Evolutionary conservation across 805 yeast genomes (phyloP).

Genomic region (Hanseniaspora meyeri): DNA sequence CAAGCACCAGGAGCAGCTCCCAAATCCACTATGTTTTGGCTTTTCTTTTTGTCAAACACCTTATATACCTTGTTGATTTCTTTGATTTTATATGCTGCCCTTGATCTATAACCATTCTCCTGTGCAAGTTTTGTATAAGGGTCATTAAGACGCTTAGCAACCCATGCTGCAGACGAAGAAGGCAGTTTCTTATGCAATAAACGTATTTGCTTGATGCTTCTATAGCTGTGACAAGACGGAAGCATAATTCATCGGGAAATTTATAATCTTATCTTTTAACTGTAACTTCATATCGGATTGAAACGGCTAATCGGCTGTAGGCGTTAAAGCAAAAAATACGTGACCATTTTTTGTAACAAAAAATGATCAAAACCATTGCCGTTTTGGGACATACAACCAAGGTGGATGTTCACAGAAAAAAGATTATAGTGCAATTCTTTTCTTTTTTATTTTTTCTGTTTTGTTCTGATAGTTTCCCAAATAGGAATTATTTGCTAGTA

Average conservation of each 20-base stretch:
- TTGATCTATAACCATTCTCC: constrained; percentile 48
- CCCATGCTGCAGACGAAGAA: constrained; percentile 57
- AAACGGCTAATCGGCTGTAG: no score
- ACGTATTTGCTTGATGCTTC: neutral
- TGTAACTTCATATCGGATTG: neutral
- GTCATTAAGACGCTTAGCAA: constrained; percentile 57
- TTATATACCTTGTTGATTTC: constrained; percentile 58
- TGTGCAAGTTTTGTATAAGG: constrained; percentile 55
- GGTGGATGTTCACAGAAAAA: neutral
- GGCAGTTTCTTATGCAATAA: neutral
- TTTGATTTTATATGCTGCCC: constrained; percentile 82
- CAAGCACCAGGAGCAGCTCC: constrained; percentile 95
- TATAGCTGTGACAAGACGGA: neutral
- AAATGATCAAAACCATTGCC: neutral
- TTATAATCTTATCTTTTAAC: neutral
- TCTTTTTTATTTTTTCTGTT: neutral
- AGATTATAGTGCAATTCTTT: neutral
- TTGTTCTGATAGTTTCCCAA: neutral
- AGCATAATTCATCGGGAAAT: neutral
- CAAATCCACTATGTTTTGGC: constrained; percentile 62
- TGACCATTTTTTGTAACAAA: neutral
- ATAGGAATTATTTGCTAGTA: neutral
- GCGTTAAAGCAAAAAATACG: no score
- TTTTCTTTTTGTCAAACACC: constrained; percentile 36
- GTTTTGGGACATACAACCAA: neutral